Evolutionary conservation across 768 basidiomycete species (phyloP).

Genomic region (Xerocomellus chrysenteron): DNA sequence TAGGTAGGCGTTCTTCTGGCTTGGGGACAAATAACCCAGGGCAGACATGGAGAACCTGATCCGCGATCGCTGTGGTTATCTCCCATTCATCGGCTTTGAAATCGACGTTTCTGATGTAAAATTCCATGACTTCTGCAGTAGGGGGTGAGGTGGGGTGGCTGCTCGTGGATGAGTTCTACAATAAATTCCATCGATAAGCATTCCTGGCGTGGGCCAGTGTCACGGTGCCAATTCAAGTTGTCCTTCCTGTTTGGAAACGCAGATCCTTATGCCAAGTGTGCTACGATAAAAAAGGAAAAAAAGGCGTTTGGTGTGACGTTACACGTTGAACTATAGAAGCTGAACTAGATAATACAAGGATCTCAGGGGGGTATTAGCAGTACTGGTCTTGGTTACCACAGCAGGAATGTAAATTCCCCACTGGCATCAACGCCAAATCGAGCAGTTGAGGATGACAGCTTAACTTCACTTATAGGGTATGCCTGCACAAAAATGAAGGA

Average conservation of each 20-base stretch:
- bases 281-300: neutral
- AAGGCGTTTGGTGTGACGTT: neutral
- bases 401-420: neutral
- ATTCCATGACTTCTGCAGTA: slow-evolving; percentile 37
- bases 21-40: slow-evolving; percentile 29
- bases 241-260: slow-evolving; percentile 10
- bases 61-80: slow-evolving; percentile 54
- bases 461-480: slow-evolving; percentile 31
- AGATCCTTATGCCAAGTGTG: neutral
- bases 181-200: slow-evolving; percentile 5
- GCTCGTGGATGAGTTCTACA: slow-evolving; percentile 1
- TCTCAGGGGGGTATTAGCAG: neutral
- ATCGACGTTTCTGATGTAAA: slow-evolving; percentile 33
- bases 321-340: neutral
- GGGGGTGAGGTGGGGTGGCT: neutral
- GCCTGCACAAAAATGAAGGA: slow-evolving; percentile 15
- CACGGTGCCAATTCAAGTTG: too few species aligned
- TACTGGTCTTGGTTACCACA: neutral
- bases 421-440: neutral
- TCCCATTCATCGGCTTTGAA: slow-evolving; percentile 50
- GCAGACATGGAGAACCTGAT: slow-evolving; percentile 47
- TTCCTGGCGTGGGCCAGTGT: neutral
- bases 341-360: slow-evolving; percentile 1
- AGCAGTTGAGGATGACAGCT: neutral
- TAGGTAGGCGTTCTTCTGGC: slow-evolving; percentile 38